These are phyloP conservation scores for Ceratocystis smalleyi DNA, from an alignment of 2,329 filamentous ascomycete genomes.

Conservation along the genomic window DNA sequence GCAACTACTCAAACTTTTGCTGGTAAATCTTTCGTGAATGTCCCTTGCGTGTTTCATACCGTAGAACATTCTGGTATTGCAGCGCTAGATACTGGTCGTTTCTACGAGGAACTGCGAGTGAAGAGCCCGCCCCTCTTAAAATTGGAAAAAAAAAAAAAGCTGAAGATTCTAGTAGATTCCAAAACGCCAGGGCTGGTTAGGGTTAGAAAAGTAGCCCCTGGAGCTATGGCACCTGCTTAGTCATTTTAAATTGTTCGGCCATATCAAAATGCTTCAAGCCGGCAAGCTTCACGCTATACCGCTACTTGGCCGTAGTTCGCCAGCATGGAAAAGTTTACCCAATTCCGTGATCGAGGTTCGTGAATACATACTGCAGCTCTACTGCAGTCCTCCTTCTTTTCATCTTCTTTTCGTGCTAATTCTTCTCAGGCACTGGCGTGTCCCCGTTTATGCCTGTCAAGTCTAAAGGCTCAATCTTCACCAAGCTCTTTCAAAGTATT, in stretches of 20 bases:
- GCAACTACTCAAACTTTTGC: not conserved
- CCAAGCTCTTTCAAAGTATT: conserved; percentile 48
- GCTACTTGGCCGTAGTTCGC: not conserved
- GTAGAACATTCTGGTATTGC: not conserved
- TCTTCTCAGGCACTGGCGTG: conserved; percentile 68
- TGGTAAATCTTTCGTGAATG: too few relatives aligned
- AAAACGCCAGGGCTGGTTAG: not conserved
- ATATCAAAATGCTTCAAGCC: not conserved
- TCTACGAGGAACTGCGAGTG: not conserved
- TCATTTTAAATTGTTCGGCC: not conserved
- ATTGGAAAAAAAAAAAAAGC: too few relatives aligned
- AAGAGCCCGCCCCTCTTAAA: not conserved
- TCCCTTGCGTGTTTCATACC: not conserved
- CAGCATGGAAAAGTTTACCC: conserved; percentile 83
- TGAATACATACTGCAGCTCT: not conserved
- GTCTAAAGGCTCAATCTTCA: conserved; percentile 41
- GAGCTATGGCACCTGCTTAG: not conserved
- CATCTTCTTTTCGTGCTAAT: not conserved
- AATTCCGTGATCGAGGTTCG: conserved; percentile 76
- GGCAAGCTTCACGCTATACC: not conserved
- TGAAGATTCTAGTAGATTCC: conserved; percentile 1
- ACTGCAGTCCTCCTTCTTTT: not conserved
- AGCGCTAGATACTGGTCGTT: not conserved
- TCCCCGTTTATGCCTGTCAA: conserved; percentile 82
- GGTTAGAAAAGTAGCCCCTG: not conserved